Evolutionary conservation across 2,329 filamentous ascomycete genomes (phyloP), one percentile per base, ranked within the genome.

Genomic region (Colletotrichum australisinense): DNA sequence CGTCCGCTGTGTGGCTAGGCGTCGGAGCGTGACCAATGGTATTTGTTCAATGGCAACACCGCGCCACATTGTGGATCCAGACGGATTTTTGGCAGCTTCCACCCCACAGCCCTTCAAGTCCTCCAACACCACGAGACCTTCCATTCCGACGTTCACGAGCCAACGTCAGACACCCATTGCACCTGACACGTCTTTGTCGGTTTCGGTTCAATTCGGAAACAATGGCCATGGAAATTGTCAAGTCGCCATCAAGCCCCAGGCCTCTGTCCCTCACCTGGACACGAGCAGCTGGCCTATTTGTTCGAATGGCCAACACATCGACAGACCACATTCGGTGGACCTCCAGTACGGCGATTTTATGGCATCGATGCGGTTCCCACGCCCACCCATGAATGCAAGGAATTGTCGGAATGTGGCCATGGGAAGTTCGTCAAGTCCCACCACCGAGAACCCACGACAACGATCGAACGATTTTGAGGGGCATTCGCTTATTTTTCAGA

Each of bases 251-350:
- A 98, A 98, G 91, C 97, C 97, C 69, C 92, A 97, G 88, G 92
- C 93, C 80, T 88, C 90, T 77, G 91, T 93, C 80, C 94, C 95
- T 77, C 87, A 91, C 74, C 88, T 97, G 79, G 93, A 97, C 85
- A 97, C 94, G 78, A 95, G 93, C 87, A 90, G 92, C 83, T 98
- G 95, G 95, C n/a, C n/a, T n/a, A n/a, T n/a, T n/a, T n/a, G n/a
- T n/a, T n/a, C n/a, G n/a, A n/a, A n/a, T n/a, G n/a, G n/a, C n/a
- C n/a, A n/a, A n/a, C n/a, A n/a, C n/a, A n/a, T n/a, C n/a, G n/a
- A n/a, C n/a, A n/a, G n/a, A n/a, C n/a, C n/a, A n/a, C n/a, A n/a
- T n/a, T n/a, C n/a, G n/a, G n/a, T n/a, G n/a, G n/a, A n/a, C n/a
- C n/a, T n/a, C n/a, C n/a, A n/a, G n/a, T n/a, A n/a, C n/a, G n/a